Evolutionary conservation across 116 monocot species (phyloP).

Genomic region (Trichopus zeylanicus): DNA sequence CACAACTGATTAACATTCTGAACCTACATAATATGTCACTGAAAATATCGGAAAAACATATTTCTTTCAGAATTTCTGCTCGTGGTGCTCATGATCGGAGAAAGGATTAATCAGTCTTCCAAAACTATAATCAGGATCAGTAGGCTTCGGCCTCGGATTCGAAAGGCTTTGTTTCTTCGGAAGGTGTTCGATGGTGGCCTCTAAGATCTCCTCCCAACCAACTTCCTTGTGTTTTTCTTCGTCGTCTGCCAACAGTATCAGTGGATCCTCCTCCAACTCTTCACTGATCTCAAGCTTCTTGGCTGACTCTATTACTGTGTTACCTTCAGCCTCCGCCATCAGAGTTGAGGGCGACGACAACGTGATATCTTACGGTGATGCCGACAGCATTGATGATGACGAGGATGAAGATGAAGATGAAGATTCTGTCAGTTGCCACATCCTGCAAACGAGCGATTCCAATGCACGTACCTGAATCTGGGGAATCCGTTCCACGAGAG

Average conservation of each 20-base stretch:
- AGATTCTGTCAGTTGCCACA: constrained; percentile 11
- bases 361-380: neutral
- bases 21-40: too few species aligned
- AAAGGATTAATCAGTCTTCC: too few species aligned
- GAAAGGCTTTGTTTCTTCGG: neutral
- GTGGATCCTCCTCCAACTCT: too few species aligned
- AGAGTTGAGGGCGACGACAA: too few species aligned
- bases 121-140: neutral
- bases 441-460: constrained; percentile 8
- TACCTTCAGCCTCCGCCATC: too few species aligned
- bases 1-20: too few species aligned
- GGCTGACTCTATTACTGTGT: too few species aligned
- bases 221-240: too few species aligned
- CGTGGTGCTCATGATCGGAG: too few species aligned
- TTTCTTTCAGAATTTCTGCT: too few species aligned
- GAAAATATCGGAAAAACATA: too few species aligned
- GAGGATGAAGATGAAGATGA: neutral
- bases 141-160: neutral
- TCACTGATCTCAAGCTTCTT: neutral
- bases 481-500: constrained; percentile 12
- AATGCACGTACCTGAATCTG: constrained; percentile 12
- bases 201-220: constrained; percentile 16
- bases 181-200: neutral
- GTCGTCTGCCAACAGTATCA: constrained; percentile 11
- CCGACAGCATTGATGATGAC: neutral